phyloP scores from a whole-genome alignment of 176 grass and related monocot genomes.

The Carex parvula region DNA sequence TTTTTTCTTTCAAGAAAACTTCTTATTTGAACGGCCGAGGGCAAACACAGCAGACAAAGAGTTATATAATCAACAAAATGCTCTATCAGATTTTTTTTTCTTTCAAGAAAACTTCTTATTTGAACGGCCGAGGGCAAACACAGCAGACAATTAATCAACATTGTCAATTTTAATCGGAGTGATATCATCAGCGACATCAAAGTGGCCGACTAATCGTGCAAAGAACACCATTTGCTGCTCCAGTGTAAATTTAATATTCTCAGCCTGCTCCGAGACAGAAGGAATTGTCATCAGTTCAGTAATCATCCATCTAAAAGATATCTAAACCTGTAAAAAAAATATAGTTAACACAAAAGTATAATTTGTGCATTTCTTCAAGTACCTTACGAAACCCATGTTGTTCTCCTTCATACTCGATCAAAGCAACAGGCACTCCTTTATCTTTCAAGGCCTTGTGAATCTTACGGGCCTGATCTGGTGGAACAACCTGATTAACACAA shows the following conservation, averaged over 20 bases:
- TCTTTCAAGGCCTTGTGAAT: constrained; percentile 85
- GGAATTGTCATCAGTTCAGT: neutral
- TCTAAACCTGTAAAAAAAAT: neutral
- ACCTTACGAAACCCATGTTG: constrained; percentile 95
- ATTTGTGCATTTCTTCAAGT: neutral
- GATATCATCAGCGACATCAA: constrained; percentile 75
- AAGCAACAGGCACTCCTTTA: constrained; percentile 77
- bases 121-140: neutral
- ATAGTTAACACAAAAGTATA: constrained; percentile 4
- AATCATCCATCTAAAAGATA: neutral
- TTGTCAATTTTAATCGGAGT: constrained; percentile 83
- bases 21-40: neutral
- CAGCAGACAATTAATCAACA: constrained; percentile 45
- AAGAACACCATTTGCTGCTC: constrained; percentile 94
- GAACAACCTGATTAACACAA: constrained; percentile 46
- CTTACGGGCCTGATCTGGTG: constrained; percentile 71
- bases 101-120: neutral
- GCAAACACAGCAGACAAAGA: neutral
- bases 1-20: neutral
- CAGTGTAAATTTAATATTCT: constrained; percentile 92
- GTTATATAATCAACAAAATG: neutral
- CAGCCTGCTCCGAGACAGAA: constrained; percentile 45
- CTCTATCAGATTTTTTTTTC: neutral
- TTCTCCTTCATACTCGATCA: constrained; percentile 95
- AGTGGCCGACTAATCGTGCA: constrained; percentile 63